A percentile compares a stretch with the other conserved stretches of the same genome.
Conservation (phyloP, 768 basidiomycete species). For the Boletus reticuloceps region DNA sequence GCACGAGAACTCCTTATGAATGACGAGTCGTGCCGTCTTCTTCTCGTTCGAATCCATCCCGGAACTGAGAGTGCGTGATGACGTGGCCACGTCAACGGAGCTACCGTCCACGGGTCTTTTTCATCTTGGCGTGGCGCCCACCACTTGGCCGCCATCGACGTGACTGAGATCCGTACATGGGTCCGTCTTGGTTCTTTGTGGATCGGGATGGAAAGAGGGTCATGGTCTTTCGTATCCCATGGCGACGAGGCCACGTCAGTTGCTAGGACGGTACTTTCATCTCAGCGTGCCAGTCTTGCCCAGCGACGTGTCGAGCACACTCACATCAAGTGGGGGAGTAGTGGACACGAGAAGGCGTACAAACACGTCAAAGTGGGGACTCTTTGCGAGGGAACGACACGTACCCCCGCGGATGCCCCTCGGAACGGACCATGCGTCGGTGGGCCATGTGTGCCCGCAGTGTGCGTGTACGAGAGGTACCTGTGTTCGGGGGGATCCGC, state of each 20-base stretch:
- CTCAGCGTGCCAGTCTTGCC: neutral
- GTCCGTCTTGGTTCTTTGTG: neutral
- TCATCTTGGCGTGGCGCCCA: neutral
- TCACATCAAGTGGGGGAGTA: too few relatives aligned
- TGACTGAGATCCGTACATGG: neutral
- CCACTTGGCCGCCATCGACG: too few relatives aligned
- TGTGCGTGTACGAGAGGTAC: neutral
- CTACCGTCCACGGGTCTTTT: neutral
- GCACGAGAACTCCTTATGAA: neutral
- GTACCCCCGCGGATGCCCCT: slow-evolving; percentile 1
- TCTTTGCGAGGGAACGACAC: neutral
- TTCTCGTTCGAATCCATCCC: neutral
- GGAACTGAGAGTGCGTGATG: neutral
- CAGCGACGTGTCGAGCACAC: neutral
- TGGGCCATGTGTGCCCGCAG: neutral
- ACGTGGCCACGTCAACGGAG: neutral
- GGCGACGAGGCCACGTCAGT: neutral
- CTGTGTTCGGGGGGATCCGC: neutral
- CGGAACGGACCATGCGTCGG: slow-evolving; percentile 1
- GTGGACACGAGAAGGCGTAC: neutral
- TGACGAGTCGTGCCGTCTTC: neutral
- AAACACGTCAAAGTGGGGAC: neutral
- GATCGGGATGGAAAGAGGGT: neutral
- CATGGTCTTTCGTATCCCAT: neutral
- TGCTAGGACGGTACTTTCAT: neutral